These are phyloP conservation scores for Pholiota molesta DNA, from an alignment of 768 basidiomycete species.

Conservation along the genomic window DNA sequence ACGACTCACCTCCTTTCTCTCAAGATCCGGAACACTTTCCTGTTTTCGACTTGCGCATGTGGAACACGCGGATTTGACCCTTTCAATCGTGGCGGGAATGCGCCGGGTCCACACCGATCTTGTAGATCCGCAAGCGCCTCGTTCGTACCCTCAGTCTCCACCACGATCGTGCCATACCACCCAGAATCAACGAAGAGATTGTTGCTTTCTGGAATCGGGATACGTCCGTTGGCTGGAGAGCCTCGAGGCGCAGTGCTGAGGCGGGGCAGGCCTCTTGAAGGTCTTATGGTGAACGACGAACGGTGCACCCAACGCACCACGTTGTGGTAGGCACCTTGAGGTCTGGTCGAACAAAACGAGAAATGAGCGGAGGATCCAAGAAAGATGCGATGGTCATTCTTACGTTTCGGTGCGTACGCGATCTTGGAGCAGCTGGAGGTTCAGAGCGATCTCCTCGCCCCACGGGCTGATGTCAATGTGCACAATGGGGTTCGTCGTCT, in stretches of 20 bases:
- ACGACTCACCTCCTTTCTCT: slow-evolving; percentile 67
- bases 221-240: slow-evolving; percentile 29
- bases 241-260: slow-evolving; percentile 30
- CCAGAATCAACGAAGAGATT: slow-evolving; percentile 69
- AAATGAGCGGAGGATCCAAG: slow-evolving; percentile 11
- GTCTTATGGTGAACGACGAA: slow-evolving; percentile 71
- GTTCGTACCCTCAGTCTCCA: slow-evolving; percentile 88
- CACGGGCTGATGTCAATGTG: slow-evolving; percentile 79
- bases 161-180: slow-evolving; percentile 83
- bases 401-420: slow-evolving; percentile 80
- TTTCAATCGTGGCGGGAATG: slow-evolving; percentile 62
- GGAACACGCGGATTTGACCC: slow-evolving; percentile 39
- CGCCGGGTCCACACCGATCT: slow-evolving; percentile 67
- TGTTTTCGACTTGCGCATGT: slow-evolving; percentile 41
- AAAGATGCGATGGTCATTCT: slow-evolving; percentile 31
- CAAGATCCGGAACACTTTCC: slow-evolving; percentile 64
- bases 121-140: slow-evolving; percentile 82
- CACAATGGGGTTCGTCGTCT: slow-evolving; percentile 59
- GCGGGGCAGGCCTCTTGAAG: slow-evolving; percentile 39
- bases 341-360: slow-evolving; percentile 42
- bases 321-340: slow-evolving; percentile 77
- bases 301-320: slow-evolving; percentile 88
- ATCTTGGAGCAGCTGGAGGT: slow-evolving; percentile 79
- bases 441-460: slow-evolving; percentile 75
- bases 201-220: slow-evolving; percentile 58